Base-by-base conservation (phyloP, 2,329 filamentous ascomycete species). In the Scorias spongiosa region DNA sequence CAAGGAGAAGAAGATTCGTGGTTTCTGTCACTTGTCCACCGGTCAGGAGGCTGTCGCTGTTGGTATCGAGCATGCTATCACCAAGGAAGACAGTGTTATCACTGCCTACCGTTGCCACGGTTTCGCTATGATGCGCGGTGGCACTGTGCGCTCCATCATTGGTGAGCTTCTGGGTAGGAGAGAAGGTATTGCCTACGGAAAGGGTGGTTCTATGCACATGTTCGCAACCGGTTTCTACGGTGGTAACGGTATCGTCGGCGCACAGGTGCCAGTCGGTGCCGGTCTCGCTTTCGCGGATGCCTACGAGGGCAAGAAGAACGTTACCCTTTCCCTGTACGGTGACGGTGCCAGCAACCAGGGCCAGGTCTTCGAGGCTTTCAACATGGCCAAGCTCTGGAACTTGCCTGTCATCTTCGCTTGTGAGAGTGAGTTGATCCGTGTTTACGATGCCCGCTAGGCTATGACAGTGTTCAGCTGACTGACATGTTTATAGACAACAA, bases 1-100 rank as follows among this genome's bases (percentile, higher is more conserved):
- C 84, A 98, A 98, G 76, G 91, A 96, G 75, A 98, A 98, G 82
- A 96, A 98, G 78, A 96, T 98, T 59, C 84, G 91, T 59, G 91
- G 91, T 71, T 98, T 98, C 83, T 98, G 91, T 73, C 91, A 98
- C 72, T 71, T 98, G 68, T 96, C 91, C 47, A 93, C 84, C 47
- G 91, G 91, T 51, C 91, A 98, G 71, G 91, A 98, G 76, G 91
- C 91, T 53, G 91, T 98, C 54, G 87, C 91, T 47, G 81, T 88
- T 57, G 91, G 91, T 64, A 96, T 98, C 61, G 91, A 98, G 72
- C 85, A 94, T 66, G 88, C 88, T 54, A 84, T 98, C 63, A 84
- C 79, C 59, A 87, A 85, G 68, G 69, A 81, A 55, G 91, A 98
- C 73, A 86, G 94, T 63, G 67, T 98, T 54, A 98, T 98, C 68